Conservation (phyloP, 2,329 filamentous ascomycete species). For the Curvularia verruculosa region DNA sequence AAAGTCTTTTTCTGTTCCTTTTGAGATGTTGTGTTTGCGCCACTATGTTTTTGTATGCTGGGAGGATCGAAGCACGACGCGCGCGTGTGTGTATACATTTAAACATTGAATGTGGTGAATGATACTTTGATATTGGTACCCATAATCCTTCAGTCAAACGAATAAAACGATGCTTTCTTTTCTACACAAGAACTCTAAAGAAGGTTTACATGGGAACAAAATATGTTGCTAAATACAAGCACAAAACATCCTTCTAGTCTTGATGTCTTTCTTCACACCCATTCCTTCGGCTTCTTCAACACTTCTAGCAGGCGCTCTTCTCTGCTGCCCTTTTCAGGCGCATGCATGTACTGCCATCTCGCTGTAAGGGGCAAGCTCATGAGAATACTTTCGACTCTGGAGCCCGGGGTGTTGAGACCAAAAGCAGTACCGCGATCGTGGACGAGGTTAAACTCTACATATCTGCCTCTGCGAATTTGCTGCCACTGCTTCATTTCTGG, state of each 20-base stretch:
- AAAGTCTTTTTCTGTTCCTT: neutral
- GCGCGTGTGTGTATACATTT: too few species aligned
- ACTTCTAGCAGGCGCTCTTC: conserved; percentile 83
- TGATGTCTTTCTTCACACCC: conserved; percentile 53
- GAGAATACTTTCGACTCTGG: conserved; percentile 92
- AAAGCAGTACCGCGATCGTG: conserved; percentile 96
- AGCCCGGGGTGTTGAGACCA: conserved; percentile 88
- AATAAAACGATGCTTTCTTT: too few species aligned
- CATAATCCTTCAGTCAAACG: too few species aligned
- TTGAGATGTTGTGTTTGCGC: too few species aligned
- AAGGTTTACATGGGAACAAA: neutral
- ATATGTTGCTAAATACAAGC: neutral
- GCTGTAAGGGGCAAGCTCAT: conserved; percentile 96
- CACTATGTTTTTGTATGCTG: too few species aligned
- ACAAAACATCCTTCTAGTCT: too few species aligned
- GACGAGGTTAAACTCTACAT: conserved; percentile 98
- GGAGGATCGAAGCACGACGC: too few species aligned
- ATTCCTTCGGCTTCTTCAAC: conserved; percentile 65
- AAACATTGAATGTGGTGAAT: too few species aligned
- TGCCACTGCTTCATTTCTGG: conserved; percentile 94
- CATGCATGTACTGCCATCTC: conserved; percentile 95
- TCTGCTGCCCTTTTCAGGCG: conserved; percentile 72
- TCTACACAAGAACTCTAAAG: too few species aligned
- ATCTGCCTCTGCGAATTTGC: conserved; percentile 89
- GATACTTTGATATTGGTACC: too few species aligned